Evolutionary conservation across 164 flowering plant species (phyloP).

Genomic region (Nymphaea colorata): DNA sequence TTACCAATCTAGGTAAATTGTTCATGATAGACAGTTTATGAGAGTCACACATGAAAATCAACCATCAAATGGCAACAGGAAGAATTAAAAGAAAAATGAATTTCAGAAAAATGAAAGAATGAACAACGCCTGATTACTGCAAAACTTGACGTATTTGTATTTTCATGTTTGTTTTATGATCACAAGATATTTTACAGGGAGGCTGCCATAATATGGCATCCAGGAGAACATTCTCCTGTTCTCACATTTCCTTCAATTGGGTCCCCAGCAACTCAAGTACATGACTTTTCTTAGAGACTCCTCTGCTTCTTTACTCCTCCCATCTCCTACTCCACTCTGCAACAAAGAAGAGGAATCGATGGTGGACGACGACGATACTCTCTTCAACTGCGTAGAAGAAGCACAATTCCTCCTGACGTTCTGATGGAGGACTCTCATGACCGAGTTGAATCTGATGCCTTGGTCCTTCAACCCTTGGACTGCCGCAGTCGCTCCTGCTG

Average conservation of each 20-base stretch:
- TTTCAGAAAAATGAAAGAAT: too few relatives aligned
- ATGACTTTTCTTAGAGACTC: slow-evolving; percentile 15
- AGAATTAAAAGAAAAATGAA: too few relatives aligned
- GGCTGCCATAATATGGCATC: too few relatives aligned
- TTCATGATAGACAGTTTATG: too few relatives aligned
- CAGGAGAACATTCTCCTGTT: too few relatives aligned
- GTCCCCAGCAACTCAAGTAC: slow-evolving; percentile 17
- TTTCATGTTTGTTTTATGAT: too few relatives aligned
- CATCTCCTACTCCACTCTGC: not conserved
- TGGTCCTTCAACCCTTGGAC: slow-evolving; percentile 50
- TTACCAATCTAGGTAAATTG: too few relatives aligned
- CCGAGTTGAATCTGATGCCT: slow-evolving; percentile 13
- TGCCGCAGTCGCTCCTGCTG: slow-evolving; percentile 36
- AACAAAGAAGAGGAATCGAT: not conserved
- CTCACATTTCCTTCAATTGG: not conserved
- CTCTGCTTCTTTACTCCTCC: slow-evolving; percentile 6
- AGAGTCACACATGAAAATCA: too few relatives aligned
- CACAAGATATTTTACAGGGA: too few relatives aligned
- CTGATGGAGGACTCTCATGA: slow-evolving; percentile 8
- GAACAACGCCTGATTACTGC: too few relatives aligned
- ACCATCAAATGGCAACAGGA: too few relatives aligned
- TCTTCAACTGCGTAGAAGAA: slow-evolving; percentile 9
- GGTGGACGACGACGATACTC: slow-evolving; percentile 5
- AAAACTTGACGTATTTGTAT: too few relatives aligned
- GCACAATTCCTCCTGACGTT: slow-evolving; percentile 6